Base-by-base conservation (phyloP, 2,329 filamentous ascomycete genomes). In the Chaetomium sp. region DNA sequence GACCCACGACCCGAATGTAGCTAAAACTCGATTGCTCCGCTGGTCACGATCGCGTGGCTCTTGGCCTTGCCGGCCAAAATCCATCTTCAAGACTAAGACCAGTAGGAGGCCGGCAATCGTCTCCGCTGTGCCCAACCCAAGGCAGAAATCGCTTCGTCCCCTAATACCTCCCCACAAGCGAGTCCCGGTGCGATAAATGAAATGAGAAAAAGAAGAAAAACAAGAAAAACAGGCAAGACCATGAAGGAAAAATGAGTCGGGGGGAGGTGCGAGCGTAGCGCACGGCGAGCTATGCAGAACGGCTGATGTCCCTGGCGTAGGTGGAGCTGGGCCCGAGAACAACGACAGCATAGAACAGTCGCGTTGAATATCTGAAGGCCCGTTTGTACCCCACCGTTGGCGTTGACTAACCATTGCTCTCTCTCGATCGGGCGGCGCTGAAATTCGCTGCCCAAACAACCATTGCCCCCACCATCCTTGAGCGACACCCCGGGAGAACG, bases 121-220 rank as follows among this genome's bases (percentile, higher is more conserved):
- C 27, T 44, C 38, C 55, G 37, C 52, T 46, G 27, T 42, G 32
- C 47, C 56, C 52, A 27, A 27, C 19, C 19, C 19, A 35, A 38
- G 41, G 49, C 50, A 55, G 51, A 52, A 56, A 60, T 56, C 67
- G 55, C 66, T 61, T 66, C 65, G 55, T 67, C 68, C 67, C 68
- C 65, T 58, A 60, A 66, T 64, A 68, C 70, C 65, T 70, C 67
- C 69, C 68, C 68, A 69, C 66, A 68, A 72, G 69, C 68, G 68
- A 66, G 65, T 65, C 63, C 66, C 65, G 67, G 63, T 65, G 61
- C 59, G 57, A 58, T 59, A 65, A 63, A 59, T 56, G 59, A 42
- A 61, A 57, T 54, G 35, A 45, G 61, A 48, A 38, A 51, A 60
- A 68, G 65, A 54, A 51, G 52, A 57, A 66, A 62, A 67, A 68